Evolutionary conservation across 345 rosid genomes (phyloP), one percentile per base, ranked within the genome.

Genomic region (Brassica nigra): DNA sequence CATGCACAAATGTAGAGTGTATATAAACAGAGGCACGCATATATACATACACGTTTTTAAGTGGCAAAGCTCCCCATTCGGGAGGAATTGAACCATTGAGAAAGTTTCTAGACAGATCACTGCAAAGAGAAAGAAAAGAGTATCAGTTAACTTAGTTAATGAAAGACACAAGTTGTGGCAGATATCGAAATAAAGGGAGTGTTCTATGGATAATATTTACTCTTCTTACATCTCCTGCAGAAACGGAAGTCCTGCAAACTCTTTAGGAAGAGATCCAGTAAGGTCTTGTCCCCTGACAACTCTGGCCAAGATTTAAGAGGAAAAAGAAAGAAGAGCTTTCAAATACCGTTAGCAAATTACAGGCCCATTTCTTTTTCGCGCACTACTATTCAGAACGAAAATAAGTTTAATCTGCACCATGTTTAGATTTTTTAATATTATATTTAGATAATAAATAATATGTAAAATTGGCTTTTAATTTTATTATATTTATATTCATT

Each of bases 81-180:
- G 83, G 70, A 74, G 85, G 93, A 54, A 88, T 77, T 14, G 89
- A 77, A 57, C 91, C 91, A 34, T 70, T 85, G 65, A 89, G 87
- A 81, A 74, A 83, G 84, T 89, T 89, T 66, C 85, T 85, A 15
- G 81, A 10, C 63, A 88, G 68, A 73, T 86, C 86, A 75, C 93
- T 89, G 81, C 29, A 62, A 33, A 44, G 36, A 54, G 7, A 9
- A 55, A 76, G 54, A 73, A 68, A 54, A 68, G 8, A 12, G 33
- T 20, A 79, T 39, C 58, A 66, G 69, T 65, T 16, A 72, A 66
- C 68, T 68, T 68, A 58, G 66, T 36, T 62, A 34, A 47, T 14
- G 4, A 8, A 37, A 37, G 11, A 37, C 44, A 37, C 44, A 1
- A 9, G 44, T 37, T 1, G 44, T 37, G 44, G 44, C 44, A 10